Evolutionary conservation across 371 early-diverging fungal species (phyloP), one percentile per base, ranked within the genome.

Genomic region (Vairimorpha apis): DNA sequence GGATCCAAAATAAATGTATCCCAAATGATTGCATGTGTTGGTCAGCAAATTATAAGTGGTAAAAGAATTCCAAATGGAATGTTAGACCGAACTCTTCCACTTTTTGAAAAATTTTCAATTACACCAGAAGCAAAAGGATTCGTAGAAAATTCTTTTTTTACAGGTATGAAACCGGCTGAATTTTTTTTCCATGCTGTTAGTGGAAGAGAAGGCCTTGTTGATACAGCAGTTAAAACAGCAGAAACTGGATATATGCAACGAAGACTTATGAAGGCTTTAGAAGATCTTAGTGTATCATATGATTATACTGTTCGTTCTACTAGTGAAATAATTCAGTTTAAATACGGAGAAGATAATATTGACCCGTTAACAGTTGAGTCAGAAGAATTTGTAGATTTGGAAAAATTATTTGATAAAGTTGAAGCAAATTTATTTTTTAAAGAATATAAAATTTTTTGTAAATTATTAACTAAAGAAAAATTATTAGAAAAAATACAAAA

Each of bases 1-100:
- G 94, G 97, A 76, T 93, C 94, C 38, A 88, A 90, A 67, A 90
- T 95, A 81, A 98, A 98, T 86, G 95, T 96, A 44, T 93, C 92
- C 30, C 99, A 99, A 84, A 97, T 99, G 97, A 92, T 94, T 76
- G 94, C 95, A 70, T 94, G 94, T 89, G 97, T 99, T 75, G 99
- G 97, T 77, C 99, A 99, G 85, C 97, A 97, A 81, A 93, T 94
- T 87, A 91, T 99, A 77, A 89, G 88, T 76, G 94, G 95, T 67
- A 88, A 85, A 70, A 91, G 99, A 87, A 92, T 99, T 76, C 91
- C 93, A 23, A 87, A 93, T 81, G 96, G 96, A 63, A 95, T 97
- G 84, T 88, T 89, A 51, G 91, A 93, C 82, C 88, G 99, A 76
- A 90, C 94, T 0, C 84, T 99, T 68, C 97, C 99, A 16, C 95